Base-by-base conservation (phyloP, 805 yeast genomes). In the Teunomyces aglyptinius region DNA sequence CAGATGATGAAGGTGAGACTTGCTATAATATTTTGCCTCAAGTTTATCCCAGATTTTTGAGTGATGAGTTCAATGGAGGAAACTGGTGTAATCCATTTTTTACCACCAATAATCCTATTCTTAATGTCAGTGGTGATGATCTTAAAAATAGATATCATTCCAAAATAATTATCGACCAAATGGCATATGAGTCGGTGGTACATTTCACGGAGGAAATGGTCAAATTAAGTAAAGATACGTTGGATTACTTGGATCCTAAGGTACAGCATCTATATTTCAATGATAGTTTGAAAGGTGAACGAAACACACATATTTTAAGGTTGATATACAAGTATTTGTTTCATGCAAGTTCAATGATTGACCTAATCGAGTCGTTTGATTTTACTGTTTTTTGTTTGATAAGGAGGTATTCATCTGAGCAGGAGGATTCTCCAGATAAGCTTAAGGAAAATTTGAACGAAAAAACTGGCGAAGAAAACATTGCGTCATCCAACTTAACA, bases 81-180 rank as follows among this genome's bases (percentile, higher is more conserved):
- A 82, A 83, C 49, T 86, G 90, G 85, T 77, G 80, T 41, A 85
- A 85, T 55, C 88, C 87, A 20, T 83, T 84, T 53, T 78, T 80
- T 52, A 60, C 72, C 38, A 57, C 71, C 40, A 53, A 56, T 29
- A 71, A 67, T 41, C 57, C 63, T 6, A 67, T 67, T 18, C 61
- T 70, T 31, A 73, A 70, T 53, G 66, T 65, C 24, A 68, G 75
- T 53, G 77, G 76, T 2, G 74, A 71, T 49, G 75, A 71, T 24
- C 59, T 70, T 46, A 73, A 72, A 43, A 71, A 65, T 49, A 61
- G 63, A 35, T 64, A 64, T 44, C 76, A 70, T 41, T 70, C 72
- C 33, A 78, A 77, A 50, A 59, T 74, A 1, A 63, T 79, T n/a
- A 66, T 83, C 43, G 83, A 77, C 50, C 76, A 67, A 48, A 79